These are phyloP conservation scores for Galerina sulciceps DNA, from an alignment of 768 basidiomycete genomes.

Conservation along the genomic window DNA sequence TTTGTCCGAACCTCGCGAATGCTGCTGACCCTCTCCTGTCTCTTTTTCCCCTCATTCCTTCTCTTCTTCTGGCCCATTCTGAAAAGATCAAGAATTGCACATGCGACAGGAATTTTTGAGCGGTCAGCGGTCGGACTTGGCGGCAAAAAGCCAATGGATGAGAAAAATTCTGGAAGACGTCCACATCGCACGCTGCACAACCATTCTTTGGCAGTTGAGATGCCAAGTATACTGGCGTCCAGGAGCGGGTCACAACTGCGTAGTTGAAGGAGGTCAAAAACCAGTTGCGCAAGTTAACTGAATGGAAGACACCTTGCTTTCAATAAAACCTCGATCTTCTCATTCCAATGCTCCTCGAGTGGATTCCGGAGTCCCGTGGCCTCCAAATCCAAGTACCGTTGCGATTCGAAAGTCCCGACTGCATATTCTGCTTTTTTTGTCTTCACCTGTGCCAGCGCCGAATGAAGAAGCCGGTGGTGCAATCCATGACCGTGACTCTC, in stretches of 20 bases:
- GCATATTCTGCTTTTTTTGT: constrained; percentile 46
- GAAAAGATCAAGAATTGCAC: constrained; percentile 40
- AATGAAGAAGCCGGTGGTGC: constrained; percentile 30
- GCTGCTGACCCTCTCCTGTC: constrained; percentile 35
- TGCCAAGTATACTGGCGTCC: constrained; percentile 39
- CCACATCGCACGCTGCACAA: constrained; percentile 42
- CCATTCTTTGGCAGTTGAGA: constrained; percentile 55
- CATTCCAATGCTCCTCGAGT: constrained; percentile 43
- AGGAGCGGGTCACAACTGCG: constrained; percentile 59
- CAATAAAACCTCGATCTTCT: constrained; percentile 49
- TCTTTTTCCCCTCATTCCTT: constrained; percentile 26
- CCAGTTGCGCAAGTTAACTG: not conserved
- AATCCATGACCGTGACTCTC: not conserved
- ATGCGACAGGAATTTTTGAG: constrained; percentile 13
- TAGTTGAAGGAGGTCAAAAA: not conserved
- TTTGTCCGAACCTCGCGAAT: constrained; percentile 40
- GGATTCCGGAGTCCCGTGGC: constrained; percentile 55
- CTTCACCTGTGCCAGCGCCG: constrained; percentile 36
- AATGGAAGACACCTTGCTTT: constrained; percentile 37
- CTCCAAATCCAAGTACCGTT: constrained; percentile 72
- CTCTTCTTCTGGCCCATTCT: not conserved
- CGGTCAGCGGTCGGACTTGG: not conserved
- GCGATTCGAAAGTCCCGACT: constrained; percentile 77
- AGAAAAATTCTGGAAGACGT: constrained; percentile 12
- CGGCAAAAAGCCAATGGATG: not conserved